Evolutionary conservation across 2,329 filamentous ascomycete genomes (phyloP).

Genomic region (Tolypocladium guangdongense): DNA sequence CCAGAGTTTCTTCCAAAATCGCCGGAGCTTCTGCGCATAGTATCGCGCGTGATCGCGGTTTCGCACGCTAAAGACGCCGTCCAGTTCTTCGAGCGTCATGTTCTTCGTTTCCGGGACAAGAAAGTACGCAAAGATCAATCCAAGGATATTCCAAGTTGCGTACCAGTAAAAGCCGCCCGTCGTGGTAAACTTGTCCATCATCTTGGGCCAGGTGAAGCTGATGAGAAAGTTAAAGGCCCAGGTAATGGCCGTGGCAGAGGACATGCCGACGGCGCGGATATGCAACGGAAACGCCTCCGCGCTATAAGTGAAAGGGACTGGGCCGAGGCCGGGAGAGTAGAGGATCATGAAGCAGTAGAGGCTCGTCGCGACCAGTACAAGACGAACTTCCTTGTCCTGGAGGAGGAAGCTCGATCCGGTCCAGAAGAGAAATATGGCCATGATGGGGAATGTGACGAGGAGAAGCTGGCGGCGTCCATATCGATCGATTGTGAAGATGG

Average conservation of each 20-base stretch:
- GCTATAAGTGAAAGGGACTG: slow-evolving; percentile 49
- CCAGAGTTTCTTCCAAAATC: slow-evolving; percentile 20
- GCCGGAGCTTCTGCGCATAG: slow-evolving; percentile 19
- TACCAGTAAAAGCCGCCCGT: slow-evolving; percentile 29
- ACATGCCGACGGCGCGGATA: slow-evolving; percentile 44
- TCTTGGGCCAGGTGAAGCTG: slow-evolving; percentile 21
- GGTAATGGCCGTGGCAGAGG: slow-evolving; percentile 28
- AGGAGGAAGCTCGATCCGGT: slow-evolving; percentile 40
- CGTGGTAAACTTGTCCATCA: slow-evolving; percentile 11
- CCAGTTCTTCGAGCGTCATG: slow-evolving; percentile 22
- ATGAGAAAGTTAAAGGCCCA: slow-evolving; percentile 30
- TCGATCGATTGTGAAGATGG: slow-evolving; percentile 48
- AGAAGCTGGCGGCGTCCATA: slow-evolving; percentile 45
- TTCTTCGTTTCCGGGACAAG: slow-evolving; percentile 24
- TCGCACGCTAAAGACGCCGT: slow-evolving; percentile 19
- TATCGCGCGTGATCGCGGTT: slow-evolving; percentile 20
- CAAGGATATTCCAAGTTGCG: slow-evolving; percentile 24
- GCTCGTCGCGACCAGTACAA: slow-evolving; percentile 23
- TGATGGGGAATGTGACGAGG: slow-evolving; percentile 46
- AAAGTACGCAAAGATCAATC: slow-evolving; percentile 22
- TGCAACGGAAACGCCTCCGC: slow-evolving; percentile 49
- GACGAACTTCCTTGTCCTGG: slow-evolving; percentile 7
- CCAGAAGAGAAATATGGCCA: slow-evolving; percentile 43
- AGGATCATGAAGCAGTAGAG: slow-evolving; percentile 29
- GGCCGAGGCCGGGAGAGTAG: slow-evolving; percentile 41